Evolutionary conservation across 108 stramenopile genomes (phyloP).

Genomic region (Cyclotella kingstonii): DNA sequence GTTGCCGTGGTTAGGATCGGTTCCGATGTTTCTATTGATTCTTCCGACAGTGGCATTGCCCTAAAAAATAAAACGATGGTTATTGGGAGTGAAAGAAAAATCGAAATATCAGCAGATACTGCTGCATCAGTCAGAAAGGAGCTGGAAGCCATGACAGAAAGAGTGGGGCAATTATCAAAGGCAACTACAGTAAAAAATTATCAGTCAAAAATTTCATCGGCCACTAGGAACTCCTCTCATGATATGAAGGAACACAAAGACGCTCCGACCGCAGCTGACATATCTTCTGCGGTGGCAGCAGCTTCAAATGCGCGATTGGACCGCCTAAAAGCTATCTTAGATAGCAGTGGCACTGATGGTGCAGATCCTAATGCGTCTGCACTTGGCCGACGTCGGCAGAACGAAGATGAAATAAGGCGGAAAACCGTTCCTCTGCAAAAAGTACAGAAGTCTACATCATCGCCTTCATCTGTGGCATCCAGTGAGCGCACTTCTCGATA

Average conservation of each 20-base stretch:
- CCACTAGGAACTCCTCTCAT: not conserved
- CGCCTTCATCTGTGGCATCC: conserved; percentile 6
- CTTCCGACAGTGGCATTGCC: conserved; percentile 3
- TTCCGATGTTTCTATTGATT: conserved; percentile 6
- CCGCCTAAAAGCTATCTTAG: conserved; percentile 34
- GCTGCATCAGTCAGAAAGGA: conserved; percentile 30
- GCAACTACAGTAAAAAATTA: too few species aligned
- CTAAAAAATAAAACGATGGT: not conserved
- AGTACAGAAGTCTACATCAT: too few species aligned
- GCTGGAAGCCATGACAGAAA: conserved; percentile 32
- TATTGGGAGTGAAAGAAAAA: too few species aligned
- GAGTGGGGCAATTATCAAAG: conserved; percentile 15
- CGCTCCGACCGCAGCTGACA: conserved; percentile 9
- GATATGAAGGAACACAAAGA: not conserved
- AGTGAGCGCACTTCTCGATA: not conserved
- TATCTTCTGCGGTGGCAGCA: conserved; percentile 22
- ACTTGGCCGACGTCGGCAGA: conserved; percentile 15
- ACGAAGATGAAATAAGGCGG: conserved; percentile 35
- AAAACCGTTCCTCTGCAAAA: conserved; percentile 13
- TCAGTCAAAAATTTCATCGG: too few species aligned
- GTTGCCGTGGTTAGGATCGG: conserved; percentile 8
- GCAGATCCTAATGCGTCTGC: conserved; percentile 2
- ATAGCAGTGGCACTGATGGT: not conserved
- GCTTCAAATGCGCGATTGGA: conserved; percentile 31
- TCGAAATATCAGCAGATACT: conserved; percentile 40